Evolutionary conservation across 2,329 filamentous ascomycete species (phyloP).

Genomic region (Fusarium irregulare): DNA sequence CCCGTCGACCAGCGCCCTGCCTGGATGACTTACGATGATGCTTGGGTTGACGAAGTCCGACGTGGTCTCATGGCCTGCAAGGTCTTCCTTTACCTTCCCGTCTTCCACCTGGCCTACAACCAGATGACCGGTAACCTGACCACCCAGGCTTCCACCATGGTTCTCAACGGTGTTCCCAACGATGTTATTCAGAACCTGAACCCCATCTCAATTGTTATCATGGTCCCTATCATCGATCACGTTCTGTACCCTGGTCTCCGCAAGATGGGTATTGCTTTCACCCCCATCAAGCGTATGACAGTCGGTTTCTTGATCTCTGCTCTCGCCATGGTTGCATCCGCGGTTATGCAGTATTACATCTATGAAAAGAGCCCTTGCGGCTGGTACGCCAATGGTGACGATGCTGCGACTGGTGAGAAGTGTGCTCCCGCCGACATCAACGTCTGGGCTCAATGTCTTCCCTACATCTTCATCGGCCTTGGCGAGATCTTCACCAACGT

Average conservation of each 20-base stretch:
- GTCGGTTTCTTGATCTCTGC: constrained; percentile 74
- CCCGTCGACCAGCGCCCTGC: constrained; percentile 64
- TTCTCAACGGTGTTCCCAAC: constrained; percentile 78
- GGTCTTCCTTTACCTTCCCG: constrained; percentile 77
- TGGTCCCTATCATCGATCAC: constrained; percentile 77
- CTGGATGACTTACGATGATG: constrained; percentile 87
- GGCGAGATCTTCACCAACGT: constrained; percentile 67
- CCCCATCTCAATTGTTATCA: constrained; percentile 78
- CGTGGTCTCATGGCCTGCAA: constrained; percentile 76
- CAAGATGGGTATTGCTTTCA: constrained; percentile 72
- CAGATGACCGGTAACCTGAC: constrained; percentile 71
- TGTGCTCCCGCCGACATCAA: constrained; percentile 72
- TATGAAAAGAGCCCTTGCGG: constrained; percentile 74
- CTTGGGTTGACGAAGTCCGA: constrained; percentile 82
- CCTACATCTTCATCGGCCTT: constrained; percentile 63
- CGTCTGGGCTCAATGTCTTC: constrained; percentile 68
- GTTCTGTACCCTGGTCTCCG: constrained; percentile 77
- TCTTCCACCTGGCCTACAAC: constrained; percentile 70
- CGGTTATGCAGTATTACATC: constrained; percentile 70
- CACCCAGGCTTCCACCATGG: constrained; percentile 74
- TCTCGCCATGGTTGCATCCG: constrained; percentile 68
- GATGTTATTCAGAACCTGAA: constrained; percentile 82
- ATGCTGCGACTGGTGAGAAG: constrained; percentile 34
- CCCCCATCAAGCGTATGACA: constrained; percentile 80
- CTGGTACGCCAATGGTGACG: constrained; percentile 57